Evolutionary conservation across 176 grass and related monocot genomes (phyloP), one percentile per base, ranked within the genome.

Genomic region (Ensete ventricosum): DNA sequence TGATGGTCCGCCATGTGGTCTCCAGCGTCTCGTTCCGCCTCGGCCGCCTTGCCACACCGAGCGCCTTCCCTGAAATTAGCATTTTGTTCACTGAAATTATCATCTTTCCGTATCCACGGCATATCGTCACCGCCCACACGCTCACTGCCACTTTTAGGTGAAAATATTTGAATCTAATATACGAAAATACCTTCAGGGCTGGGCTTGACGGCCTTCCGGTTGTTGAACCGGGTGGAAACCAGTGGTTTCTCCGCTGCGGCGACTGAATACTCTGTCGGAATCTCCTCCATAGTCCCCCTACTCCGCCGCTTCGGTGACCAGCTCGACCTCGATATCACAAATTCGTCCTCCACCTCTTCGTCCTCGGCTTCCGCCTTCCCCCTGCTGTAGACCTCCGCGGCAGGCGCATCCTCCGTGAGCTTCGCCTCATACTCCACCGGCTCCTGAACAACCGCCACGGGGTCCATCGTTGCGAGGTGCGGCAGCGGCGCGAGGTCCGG

Each of bases 1-100:
- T 99, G 88, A 99, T 99, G 69, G 96, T 79, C 76, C 90, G 89
- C 96, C 96, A 99, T 57, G 96, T 99, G 78, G 87, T 84, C 85
- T 95, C 96, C 77, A 99, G 83, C 49, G 91, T 99, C 64, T 95
- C 86, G 68, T 72, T 85, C 81, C 72, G 84, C 82, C 88, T 84
- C 51, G 84, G 79, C 23, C 87, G 83, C 27, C 86, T 57, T 55
- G 91, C 96, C 9, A 54, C 53, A 1, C 96, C 79, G 73, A 99
- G 87, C 19, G 83, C 83, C 81, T 83, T 75, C 60, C 76, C 85
- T 14, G 48, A 43, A 60, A 43, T 48, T 19, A 74, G 1, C 72
- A 57, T 74, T 57, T 74, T 74, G 72, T 13, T 19, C 6, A 11
- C 3, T 13, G 1, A 26, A 27, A 0, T 27, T 67, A 16, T 43